Conservation (phyloP, 805 yeast genomes). For the Zygotorulaspora florentina region DNA sequence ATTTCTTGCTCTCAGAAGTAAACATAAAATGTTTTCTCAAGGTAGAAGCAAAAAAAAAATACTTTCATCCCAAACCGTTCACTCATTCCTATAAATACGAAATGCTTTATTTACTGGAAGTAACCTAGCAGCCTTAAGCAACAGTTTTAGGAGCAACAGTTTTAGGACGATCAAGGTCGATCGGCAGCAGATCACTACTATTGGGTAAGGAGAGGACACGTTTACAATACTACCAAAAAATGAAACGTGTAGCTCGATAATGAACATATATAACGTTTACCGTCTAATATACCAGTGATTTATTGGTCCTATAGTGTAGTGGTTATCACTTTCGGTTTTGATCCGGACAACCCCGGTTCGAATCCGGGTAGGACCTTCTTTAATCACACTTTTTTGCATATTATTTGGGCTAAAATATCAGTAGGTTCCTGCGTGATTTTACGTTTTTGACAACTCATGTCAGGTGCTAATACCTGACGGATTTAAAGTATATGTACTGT, state of each 20-base stretch:
- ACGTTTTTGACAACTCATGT: no score
- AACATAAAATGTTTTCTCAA: background rate
- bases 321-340: constrained; percentile 80
- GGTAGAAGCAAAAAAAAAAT: background rate
- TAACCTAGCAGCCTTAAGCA: background rate
- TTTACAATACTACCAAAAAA: no score
- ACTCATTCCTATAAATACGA: no score
- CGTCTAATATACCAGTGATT: no score
- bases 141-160: no score
- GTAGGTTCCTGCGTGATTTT: no score
- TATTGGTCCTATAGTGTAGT: constrained; percentile 65
- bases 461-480: no score
- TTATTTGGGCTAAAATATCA: background rate
- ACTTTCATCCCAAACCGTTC: background rate
- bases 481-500: no score
- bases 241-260: no score
- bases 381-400: constrained; percentile 1
- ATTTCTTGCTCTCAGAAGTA: no score
- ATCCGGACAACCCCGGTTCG: constrained; percentile 82
- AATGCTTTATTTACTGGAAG: background rate
- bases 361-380: constrained; percentile 74
- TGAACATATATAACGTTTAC: no score
- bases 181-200: background rate
- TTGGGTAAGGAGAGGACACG: background rate
- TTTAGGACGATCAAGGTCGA: background rate